Base-by-base conservation (phyloP, 1,284 basidiomycete genomes). In the Sporisorium sorghi region DNA sequence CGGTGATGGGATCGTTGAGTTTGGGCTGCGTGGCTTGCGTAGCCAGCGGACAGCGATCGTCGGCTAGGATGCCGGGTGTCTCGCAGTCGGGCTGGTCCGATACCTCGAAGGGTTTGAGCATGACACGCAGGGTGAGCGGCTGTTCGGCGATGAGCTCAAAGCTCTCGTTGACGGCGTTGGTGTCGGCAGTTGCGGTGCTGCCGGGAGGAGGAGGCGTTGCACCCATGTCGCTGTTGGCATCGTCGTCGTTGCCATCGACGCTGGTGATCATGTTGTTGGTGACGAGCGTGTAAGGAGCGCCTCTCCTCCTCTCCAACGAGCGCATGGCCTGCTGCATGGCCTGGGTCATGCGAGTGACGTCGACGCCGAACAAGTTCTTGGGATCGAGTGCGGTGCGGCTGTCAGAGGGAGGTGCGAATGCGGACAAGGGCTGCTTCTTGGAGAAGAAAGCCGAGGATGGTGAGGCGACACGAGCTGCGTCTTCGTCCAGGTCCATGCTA, bases 71-170 rank as follows among this genome's bases (percentile, higher is more conserved):
- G 19, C 63, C 51, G 3, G 63, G 67, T 11, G 73, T 71, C 23
- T 63, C 73, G 58, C 58, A 69, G 28, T 75, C 67, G 21, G 62
- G 62, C n/a, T 61, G 54, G 17, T 68, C 61, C 10, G 64, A 60
- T 2, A 76, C 69, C 44, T 75, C 73, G 40, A 75, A 75, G 0
- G 73, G 73, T 53, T 72, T 72, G 54, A 76, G 73, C 73, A 76
- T 76, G 55, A 65, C 59, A 1, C 69, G 59, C 9, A 76, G 48
- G 4, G 73, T 76, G 11, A 76, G 43, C 2, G 73, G 73, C 44
- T 76, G 73, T 32, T 76, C 73, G 17, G 68, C 69, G 42, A 76
- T 69, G 9, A 76, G 73, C 59, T 76, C 73, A 39, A 67, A 75
- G 32, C 64, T 72, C 28, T 72, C 73, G 35, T 75, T 75, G 63